A percentile compares a stretch with the other conserved stretches of the same genome.
phyloP scores from a whole-genome alignment of 805 yeast genomes.

The Cephaloascus albidus region DNA sequence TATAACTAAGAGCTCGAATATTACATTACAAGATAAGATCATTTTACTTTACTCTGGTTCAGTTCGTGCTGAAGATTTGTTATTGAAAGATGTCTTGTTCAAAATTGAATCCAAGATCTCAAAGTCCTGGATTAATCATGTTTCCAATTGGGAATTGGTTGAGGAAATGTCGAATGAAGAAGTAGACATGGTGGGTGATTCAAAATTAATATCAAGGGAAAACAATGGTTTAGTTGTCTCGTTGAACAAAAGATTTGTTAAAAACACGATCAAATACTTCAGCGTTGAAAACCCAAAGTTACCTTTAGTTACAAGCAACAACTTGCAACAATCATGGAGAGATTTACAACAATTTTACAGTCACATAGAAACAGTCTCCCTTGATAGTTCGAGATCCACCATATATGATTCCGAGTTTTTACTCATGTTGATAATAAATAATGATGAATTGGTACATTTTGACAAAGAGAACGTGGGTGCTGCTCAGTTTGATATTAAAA shows the following conservation, averaged over 20 bases:
- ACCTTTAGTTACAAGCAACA: slow-evolving; percentile 11
- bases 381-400: slow-evolving; percentile 14
- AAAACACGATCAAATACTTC: slow-evolving; percentile 33
- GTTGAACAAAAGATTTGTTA: slow-evolving; percentile 38
- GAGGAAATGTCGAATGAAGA: slow-evolving; percentile 31
- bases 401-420: slow-evolving; percentile 68
- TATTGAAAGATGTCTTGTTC: slow-evolving; percentile 48
- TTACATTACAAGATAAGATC: slow-evolving; percentile 37
- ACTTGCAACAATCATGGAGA: slow-evolving; percentile 16
- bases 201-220: slow-evolving; percentile 35
- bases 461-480: slow-evolving; percentile 14
- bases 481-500: slow-evolving; percentile 39
- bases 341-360: slow-evolving; percentile 10
- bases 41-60: slow-evolving; percentile 58
- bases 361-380: slow-evolving; percentile 5
- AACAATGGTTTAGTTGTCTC: slow-evolving; percentile 38
- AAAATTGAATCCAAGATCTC: slow-evolving; percentile 44
- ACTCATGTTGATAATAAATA: slow-evolving; percentile 49
- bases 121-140: slow-evolving; percentile 56
- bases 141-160: slow-evolving; percentile 57
- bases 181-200: slow-evolving; percentile 35
- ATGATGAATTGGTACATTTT: slow-evolving; percentile 47
- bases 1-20: slow-evolving; percentile 32
- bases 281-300: slow-evolving; percentile 13
- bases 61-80: slow-evolving; percentile 44